Conservation (phyloP, 106 monocot species). For the Posidonia australis region DNA sequence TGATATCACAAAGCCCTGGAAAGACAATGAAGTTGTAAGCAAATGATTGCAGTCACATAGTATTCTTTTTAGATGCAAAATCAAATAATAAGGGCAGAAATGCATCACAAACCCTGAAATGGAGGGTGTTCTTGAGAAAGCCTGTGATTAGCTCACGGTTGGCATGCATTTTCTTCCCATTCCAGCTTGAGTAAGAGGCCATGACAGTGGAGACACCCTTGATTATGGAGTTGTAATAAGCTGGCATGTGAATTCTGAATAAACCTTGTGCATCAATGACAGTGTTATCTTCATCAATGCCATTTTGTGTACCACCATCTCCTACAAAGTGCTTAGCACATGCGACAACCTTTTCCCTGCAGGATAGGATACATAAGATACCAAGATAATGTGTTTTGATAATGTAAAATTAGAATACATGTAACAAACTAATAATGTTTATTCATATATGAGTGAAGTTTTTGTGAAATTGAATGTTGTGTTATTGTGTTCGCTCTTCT, state of each 20-base stretch:
- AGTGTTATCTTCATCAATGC: constrained; percentile 13
- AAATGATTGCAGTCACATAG: no score
- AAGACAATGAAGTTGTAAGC: no score
- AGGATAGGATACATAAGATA: no score
- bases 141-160: constrained; percentile 55
- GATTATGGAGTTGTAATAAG: constrained; percentile 43
- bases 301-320: constrained; percentile 15
- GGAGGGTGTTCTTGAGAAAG: constrained; percentile 57
- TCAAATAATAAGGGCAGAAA: neutral
- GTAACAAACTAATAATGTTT: no score
- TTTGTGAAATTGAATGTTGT: no score
- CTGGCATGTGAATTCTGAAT: constrained; percentile 67
- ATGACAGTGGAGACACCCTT: constrained; percentile 68
- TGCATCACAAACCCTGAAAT: constrained; percentile 19
- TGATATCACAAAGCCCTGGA: constrained; percentile 79
- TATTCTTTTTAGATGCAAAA: no score
- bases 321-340: constrained; percentile 19
- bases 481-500: no score
- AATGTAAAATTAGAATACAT: no score
- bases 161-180: constrained; percentile 79
- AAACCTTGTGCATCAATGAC: constrained; percentile 34
- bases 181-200: constrained; percentile 88
- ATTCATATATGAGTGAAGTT: no score
- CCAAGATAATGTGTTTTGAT: no score
- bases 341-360: constrained; percentile 16